Conservation (phyloP, 306 rosid species). For the Casuarina equisetifolia region DNA sequence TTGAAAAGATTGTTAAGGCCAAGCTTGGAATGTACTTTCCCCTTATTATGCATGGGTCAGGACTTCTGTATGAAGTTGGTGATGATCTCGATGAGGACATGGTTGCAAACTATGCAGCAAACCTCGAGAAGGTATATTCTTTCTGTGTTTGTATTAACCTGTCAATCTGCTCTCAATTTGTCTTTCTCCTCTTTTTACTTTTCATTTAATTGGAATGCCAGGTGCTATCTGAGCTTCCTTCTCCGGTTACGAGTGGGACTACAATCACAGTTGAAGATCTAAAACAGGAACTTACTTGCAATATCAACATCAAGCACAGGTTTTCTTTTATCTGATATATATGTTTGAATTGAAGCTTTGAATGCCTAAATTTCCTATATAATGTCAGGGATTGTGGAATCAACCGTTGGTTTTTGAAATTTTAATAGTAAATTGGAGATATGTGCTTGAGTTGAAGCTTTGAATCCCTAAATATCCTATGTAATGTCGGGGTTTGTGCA, state of each 20-base stretch:
- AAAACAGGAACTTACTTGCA: constrained; percentile 83
- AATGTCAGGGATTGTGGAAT: not conserved
- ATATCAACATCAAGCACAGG: constrained; percentile 91
- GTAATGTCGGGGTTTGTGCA: not conserved
- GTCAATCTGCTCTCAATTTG: constrained; percentile 10
- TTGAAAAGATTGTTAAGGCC: constrained; percentile 82
- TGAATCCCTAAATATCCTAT: no score
- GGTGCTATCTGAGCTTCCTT: constrained; percentile 87
- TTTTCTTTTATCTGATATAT: constrained; percentile 24
- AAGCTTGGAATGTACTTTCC: constrained; percentile 93
- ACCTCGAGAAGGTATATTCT: constrained; percentile 77
- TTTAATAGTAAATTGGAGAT: not conserved
- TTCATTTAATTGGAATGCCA: constrained; percentile 20
- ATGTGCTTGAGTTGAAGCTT: no score
- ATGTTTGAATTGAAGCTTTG: not conserved
- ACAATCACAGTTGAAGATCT: constrained; percentile 80
- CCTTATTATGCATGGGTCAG: constrained; percentile 69
- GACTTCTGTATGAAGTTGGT: constrained; percentile 89
- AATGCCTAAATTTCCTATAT: no score
- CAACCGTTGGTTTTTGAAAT: not conserved
- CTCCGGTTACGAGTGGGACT: constrained; percentile 78
- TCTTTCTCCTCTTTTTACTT: not conserved
- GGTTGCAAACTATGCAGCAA: constrained; percentile 72
- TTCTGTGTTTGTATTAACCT: constrained; percentile 15
- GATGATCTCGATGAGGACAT: constrained; percentile 83